Conservation (phyloP, 2,329 filamentous ascomycete species). For the Xylaria sp. region DNA sequence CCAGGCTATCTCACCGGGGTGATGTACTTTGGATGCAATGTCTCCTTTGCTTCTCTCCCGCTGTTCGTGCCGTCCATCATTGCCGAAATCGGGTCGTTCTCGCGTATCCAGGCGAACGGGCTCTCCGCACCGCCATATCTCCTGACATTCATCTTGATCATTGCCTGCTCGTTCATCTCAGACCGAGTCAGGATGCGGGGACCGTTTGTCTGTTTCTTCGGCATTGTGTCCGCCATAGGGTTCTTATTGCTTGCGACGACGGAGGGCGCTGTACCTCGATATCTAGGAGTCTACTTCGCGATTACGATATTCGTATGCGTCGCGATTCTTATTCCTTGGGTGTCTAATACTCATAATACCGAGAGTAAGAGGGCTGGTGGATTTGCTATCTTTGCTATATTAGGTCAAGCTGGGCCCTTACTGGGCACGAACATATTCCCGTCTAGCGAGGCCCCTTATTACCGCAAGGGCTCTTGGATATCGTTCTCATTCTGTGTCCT, state of each 20-base stretch:
- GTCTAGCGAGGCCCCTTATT: slow-evolving; percentile 49
- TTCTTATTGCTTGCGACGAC: slow-evolving; percentile 56
- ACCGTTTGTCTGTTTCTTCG: slow-evolving; percentile 52
- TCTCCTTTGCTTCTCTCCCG: slow-evolving; percentile 49
- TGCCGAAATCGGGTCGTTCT: slow-evolving; percentile 52
- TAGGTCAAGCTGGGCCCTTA: slow-evolving; percentile 52
- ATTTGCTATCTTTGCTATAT: slow-evolving; percentile 52
- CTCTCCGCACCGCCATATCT: slow-evolving; percentile 55
- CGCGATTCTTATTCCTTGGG: slow-evolving; percentile 52
- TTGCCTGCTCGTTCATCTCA: slow-evolving; percentile 51
- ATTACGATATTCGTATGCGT: slow-evolving; percentile 54
- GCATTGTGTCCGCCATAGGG: slow-evolving; percentile 52
- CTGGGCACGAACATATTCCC: slow-evolving; percentile 52
- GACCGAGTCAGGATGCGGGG: slow-evolving; percentile 53
- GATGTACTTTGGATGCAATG: slow-evolving; percentile 56
- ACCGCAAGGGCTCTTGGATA: slow-evolving; percentile 53
- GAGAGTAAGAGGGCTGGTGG: slow-evolving; percentile 53
- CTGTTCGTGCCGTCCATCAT: slow-evolving; percentile 51
- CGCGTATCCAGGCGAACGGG: slow-evolving; percentile 51
- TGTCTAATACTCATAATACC: slow-evolving; percentile 52
- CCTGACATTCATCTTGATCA: slow-evolving; percentile 54
- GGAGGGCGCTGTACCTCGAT: slow-evolving; percentile 48
- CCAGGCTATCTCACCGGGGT: slow-evolving; percentile 37
- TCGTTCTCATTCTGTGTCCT: slow-evolving; percentile 48
- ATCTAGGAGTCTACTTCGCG: slow-evolving; percentile 53